Conservation (phyloP, 2,329 filamentous ascomycete genomes). For the Waltergamsia citrina region DNA sequence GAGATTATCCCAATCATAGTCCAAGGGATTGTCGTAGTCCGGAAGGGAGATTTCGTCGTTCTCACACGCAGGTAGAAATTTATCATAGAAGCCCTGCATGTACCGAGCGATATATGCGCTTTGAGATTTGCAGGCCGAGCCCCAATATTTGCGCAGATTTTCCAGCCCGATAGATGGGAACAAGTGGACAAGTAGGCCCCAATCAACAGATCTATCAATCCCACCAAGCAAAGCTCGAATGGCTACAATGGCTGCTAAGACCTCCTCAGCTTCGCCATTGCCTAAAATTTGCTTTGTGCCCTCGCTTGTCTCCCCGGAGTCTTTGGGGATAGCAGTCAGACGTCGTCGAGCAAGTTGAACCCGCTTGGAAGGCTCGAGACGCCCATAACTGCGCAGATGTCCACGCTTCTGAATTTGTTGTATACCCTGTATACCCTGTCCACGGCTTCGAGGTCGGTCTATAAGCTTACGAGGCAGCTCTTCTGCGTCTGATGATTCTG, state of each 20-base stretch:
- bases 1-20: constrained; percentile 60
- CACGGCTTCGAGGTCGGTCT: background rate
- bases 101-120: constrained; percentile 41
- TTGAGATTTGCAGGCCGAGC: constrained; percentile 37
- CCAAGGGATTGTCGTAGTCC: constrained; percentile 51
- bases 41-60: constrained; percentile 49
- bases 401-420: background rate
- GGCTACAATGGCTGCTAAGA: constrained; percentile 49
- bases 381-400: background rate
- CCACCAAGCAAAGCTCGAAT: constrained; percentile 51
- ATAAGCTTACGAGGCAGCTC: no score
- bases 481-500: no score
- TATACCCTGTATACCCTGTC: background rate
- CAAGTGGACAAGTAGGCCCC: constrained; percentile 45
- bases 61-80: constrained; percentile 58
- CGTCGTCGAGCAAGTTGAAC: constrained; percentile 3
- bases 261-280: constrained; percentile 14
- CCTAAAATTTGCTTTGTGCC: constrained; percentile 5
- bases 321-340: constrained; percentile 3
- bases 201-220: constrained; percentile 48
- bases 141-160: constrained; percentile 47
- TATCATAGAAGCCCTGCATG: constrained; percentile 53
- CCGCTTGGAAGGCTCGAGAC: constrained; percentile 2
- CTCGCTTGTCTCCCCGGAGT: background rate
- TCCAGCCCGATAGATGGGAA: constrained; percentile 45